Percentiles rank a stretch among this genome's conserved stretches.
These are phyloP conservation scores for Tillandsia leiboldiana DNA, from an alignment of 176 grass and related monocot species.

Conservation along the genomic window DNA sequence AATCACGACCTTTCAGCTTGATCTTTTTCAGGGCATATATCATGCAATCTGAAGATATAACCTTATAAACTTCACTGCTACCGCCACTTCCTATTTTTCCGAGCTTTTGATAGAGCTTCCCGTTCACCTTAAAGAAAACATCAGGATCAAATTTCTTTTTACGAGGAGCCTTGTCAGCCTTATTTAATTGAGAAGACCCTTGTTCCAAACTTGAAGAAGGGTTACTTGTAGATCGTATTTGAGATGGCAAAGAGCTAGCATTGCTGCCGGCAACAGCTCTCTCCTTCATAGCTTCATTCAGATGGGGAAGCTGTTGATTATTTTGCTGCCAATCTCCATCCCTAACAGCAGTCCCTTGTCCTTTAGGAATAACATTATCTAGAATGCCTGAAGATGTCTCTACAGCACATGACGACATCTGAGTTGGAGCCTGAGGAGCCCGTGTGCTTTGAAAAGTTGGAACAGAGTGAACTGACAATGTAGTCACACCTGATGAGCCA, in stretches of 20 bases:
- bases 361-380: slow-evolving; percentile 22
- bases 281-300: slow-evolving; percentile 21
- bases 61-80: slow-evolving; percentile 95
- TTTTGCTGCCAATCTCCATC: slow-evolving; percentile 31
- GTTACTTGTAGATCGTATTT: slow-evolving; percentile 32
- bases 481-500: slow-evolving; percentile 41
- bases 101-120: slow-evolving; percentile 94
- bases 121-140: slow-evolving; percentile 80
- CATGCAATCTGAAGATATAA: slow-evolving; percentile 66
- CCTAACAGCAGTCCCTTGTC: slow-evolving; percentile 22
- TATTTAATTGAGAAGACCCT: slow-evolving; percentile 30
- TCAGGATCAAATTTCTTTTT: slow-evolving; percentile 69
- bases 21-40: slow-evolving; percentile 98
- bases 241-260: slow-evolving; percentile 26
- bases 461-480: slow-evolving; percentile 39
- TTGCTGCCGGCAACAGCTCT: slow-evolving; percentile 29
- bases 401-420: slow-evolving; percentile 33
- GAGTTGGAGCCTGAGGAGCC: slow-evolving; percentile 14
- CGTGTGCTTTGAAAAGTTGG: slow-evolving; percentile 38
- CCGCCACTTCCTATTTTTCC: slow-evolving; percentile 95
- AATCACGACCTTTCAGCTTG: slow-evolving; percentile 90
- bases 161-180: slow-evolving; percentile 48
- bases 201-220: slow-evolving; percentile 34
- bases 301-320: slow-evolving; percentile 29
- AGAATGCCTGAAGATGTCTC: slow-evolving; percentile 25